These are phyloP conservation scores for Microsporum audouinii DNA, from an alignment of 2,329 filamentous ascomycete species.

Conservation along the genomic window DNA sequence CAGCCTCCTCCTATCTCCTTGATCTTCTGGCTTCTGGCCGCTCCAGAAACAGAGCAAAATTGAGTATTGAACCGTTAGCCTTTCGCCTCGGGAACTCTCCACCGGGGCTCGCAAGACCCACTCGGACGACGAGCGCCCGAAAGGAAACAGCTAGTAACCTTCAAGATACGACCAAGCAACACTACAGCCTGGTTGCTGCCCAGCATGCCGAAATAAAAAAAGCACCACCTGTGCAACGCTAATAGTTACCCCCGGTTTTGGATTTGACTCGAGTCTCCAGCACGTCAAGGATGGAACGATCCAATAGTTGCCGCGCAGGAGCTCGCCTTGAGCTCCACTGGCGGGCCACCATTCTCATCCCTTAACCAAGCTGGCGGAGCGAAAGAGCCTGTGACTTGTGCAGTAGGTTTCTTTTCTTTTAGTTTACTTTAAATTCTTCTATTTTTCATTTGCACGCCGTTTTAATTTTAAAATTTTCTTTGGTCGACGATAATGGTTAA, in stretches of 20 bases:
- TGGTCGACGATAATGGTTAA: constrained; percentile 1
- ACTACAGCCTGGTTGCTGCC: not conserved
- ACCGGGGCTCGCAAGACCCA: not conserved
- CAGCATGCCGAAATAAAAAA: constrained; percentile 1
- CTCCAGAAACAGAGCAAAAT: not conserved
- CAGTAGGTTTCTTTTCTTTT: constrained; percentile 4
- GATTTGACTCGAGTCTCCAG: constrained; percentile 4
- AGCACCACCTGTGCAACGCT: not conserved
- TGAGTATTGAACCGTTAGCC: not conserved
- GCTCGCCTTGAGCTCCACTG: constrained; percentile 1
- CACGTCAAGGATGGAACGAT: not conserved
- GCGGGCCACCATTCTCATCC: constrained; percentile 4
- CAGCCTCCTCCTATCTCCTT: not conserved
- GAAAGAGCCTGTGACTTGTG: constrained; percentile 5
- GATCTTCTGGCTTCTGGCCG: not conserved
- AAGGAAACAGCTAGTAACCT: constrained; percentile 1
- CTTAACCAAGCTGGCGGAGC: constrained; percentile 7
- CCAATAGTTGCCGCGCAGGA: not conserved
- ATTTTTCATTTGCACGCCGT: constrained; percentile 4
- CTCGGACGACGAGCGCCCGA: not conserved
- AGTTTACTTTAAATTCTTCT: not conserved
- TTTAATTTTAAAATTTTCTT: constrained; percentile 3
- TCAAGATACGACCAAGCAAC: not conserved
- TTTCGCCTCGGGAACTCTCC: constrained; percentile 3
- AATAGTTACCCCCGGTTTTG: not conserved